phyloP scores from a whole-genome alignment of 257 asterid species.

The Lantana camara region DNA sequence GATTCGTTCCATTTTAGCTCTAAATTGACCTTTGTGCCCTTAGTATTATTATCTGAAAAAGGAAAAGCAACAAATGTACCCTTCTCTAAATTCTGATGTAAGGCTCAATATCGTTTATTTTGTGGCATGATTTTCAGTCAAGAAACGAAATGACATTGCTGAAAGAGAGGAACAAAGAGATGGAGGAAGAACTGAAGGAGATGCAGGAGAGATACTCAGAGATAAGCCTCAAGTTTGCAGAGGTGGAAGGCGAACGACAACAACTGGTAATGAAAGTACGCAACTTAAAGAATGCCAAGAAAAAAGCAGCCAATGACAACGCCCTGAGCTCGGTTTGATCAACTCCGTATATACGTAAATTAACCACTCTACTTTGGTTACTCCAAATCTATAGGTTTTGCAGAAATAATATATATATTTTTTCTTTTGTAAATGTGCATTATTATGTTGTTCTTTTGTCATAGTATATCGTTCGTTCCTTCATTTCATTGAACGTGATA shows the following conservation, averaged over 20 bases:
- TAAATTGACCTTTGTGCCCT: no score
- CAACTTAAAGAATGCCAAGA: slow-evolving; percentile 69
- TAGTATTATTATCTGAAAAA: no score
- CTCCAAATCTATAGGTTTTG: slow-evolving; percentile 30
- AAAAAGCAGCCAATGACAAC: slow-evolving; percentile 32
- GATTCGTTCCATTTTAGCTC: no score
- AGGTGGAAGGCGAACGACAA: slow-evolving; percentile 98
- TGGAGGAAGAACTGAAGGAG: slow-evolving; percentile 85
- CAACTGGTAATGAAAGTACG: slow-evolving; percentile 93
- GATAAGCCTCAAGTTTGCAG: slow-evolving; percentile 96
- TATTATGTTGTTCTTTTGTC: slow-evolving; percentile 18
- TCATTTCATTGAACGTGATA: slow-evolving; percentile 37
- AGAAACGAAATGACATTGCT: slow-evolving; percentile 44
- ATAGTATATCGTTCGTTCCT: slow-evolving; percentile 32
- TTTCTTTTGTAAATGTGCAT: slow-evolving; percentile 44
- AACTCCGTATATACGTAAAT: slow-evolving; percentile 29
- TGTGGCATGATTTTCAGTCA: slow-evolving; percentile 20
- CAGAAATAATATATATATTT: slow-evolving; percentile 23
- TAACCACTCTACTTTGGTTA: slow-evolving; percentile 29
- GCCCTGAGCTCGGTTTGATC: slow-evolving; percentile 7
- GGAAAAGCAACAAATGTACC: no score
- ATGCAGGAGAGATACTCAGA: slow-evolving; percentile 98
- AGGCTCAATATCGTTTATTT: background rate
- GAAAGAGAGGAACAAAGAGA: slow-evolving; percentile 59
- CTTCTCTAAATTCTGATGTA: no score